These are phyloP conservation scores for Yamadazyma sp. DNA, from an alignment of 1,139 yeast genomes.

Conservation along the genomic window DNA sequence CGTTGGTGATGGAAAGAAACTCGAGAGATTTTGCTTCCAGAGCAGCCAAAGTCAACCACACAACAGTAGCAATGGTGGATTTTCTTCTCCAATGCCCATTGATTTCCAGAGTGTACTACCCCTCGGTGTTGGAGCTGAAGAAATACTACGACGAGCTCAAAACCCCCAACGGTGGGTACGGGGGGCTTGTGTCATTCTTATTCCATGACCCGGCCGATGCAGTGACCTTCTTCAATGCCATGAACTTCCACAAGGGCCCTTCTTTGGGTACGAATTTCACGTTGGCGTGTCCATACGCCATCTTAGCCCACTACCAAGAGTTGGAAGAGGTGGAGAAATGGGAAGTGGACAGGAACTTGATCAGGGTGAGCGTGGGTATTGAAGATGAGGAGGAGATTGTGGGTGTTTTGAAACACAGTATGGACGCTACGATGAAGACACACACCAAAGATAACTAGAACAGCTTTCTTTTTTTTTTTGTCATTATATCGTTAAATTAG, in stretches of 20 bases:
- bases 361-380: slow-evolving; percentile 83
- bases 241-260: slow-evolving; percentile 85
- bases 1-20: slow-evolving; percentile 86
- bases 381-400: slow-evolving; percentile 60
- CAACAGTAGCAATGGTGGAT: slow-evolving; percentile 57
- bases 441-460: slow-evolving; percentile 5
- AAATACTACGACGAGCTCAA: slow-evolving; percentile 70
- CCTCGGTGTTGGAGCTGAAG: slow-evolving; percentile 55
- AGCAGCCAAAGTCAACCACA: slow-evolving; percentile 65
- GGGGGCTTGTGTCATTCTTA: slow-evolving; percentile 81
- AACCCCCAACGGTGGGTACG: slow-evolving; percentile 81
- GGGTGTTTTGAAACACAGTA: slow-evolving; percentile 55
- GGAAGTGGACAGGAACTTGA: slow-evolving; percentile 81
- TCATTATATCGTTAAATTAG: too few relatives aligned
- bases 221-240: slow-evolving; percentile 68
- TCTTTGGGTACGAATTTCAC: slow-evolving; percentile 94
- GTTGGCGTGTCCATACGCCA: slow-evolving; percentile 86
- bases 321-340: slow-evolving; percentile 77
- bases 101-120: slow-evolving; percentile 70
- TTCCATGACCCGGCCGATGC: slow-evolving; percentile 71
- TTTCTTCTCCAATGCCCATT: slow-evolving; percentile 47
- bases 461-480: not conserved
- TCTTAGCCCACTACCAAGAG: slow-evolving; percentile 85
- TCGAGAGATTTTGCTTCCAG: slow-evolving; percentile 83
- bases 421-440: slow-evolving; percentile 51